A percentile compares a stretch with the other conserved stretches of the same genome.
These are phyloP conservation scores for Amauroascus verrucosus DNA, from an alignment of 2,329 filamentous ascomycete species.

Conservation along the genomic window DNA sequence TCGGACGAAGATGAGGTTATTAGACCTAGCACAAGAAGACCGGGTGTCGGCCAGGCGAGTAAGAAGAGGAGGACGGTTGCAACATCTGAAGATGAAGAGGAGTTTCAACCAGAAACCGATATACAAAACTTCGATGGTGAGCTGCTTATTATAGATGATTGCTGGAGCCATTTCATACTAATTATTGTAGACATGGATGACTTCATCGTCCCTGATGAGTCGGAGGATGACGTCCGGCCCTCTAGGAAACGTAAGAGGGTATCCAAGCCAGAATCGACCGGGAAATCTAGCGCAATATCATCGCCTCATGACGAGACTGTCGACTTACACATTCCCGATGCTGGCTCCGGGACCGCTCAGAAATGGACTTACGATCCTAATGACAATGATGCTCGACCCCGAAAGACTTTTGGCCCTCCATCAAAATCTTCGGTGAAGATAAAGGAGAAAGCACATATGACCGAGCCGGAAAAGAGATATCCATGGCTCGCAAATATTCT, in stretches of 20 bases:
- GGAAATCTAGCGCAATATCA: constrained; percentile 28
- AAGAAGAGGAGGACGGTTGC: constrained; percentile 55
- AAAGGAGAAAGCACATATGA: constrained; percentile 62
- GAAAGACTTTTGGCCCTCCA: constrained; percentile 24
- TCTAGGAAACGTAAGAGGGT: constrained; percentile 65
- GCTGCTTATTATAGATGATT: constrained; percentile 11
- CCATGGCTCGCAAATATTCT: constrained; percentile 77
- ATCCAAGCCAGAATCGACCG: constrained; percentile 35
- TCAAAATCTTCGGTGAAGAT: constrained; percentile 23
- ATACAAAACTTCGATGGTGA: constrained; percentile 44
- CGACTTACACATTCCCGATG: constrained; percentile 45
- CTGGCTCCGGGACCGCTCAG: constrained; percentile 58
- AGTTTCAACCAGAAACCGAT: constrained; percentile 51
- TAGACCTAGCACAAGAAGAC: constrained; percentile 41
- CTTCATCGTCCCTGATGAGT: constrained; percentile 80
- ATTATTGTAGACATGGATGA: constrained; percentile 60
- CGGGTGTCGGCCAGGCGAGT: constrained; percentile 35
- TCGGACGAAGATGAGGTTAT: constrained; percentile 69
- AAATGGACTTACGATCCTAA: constrained; percentile 71
- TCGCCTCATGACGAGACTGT: constrained; percentile 45
- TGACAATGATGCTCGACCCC: constrained; percentile 43
- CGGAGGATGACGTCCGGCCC: constrained; percentile 58
- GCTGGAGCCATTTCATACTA: not conserved
- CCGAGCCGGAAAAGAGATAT: constrained; percentile 77
- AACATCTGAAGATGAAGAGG: constrained; percentile 58